Percentiles rank a stretch among this genome's conserved stretches.
These are phyloP conservation scores for Cochlearia excelsa DNA, from an alignment of 345 rosid species.

Conservation along the genomic window DNA sequence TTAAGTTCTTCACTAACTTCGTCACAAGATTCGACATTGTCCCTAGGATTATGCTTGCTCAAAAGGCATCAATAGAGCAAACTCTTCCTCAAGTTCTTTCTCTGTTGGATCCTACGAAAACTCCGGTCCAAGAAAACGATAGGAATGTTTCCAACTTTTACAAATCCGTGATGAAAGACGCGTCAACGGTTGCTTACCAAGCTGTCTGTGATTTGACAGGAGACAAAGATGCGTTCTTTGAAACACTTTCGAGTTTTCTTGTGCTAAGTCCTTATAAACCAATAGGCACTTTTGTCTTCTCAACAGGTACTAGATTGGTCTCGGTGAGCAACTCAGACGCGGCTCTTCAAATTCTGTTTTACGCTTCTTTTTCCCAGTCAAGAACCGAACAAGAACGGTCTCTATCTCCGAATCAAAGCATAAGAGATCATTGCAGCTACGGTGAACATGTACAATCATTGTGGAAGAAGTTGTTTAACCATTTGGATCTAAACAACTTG, in stretches of 20 bases:
- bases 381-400: slow-evolving; percentile 35
- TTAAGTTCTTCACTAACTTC: too few relatives aligned
- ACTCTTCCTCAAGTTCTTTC: slow-evolving; percentile 29
- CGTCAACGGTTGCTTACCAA: slow-evolving; percentile 51
- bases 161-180: slow-evolving; percentile 50
- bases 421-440: slow-evolving; percentile 49
- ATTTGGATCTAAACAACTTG: slow-evolving; percentile 39
- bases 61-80: too few relatives aligned
- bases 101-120: slow-evolving; percentile 8
- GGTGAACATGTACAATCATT: slow-evolving; percentile 37
- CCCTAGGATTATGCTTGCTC: too few relatives aligned
- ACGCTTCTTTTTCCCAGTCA: slow-evolving; percentile 46
- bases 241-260: slow-evolving; percentile 53
- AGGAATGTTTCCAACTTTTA: slow-evolving; percentile 32
- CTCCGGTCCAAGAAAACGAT: slow-evolving; percentile 8
- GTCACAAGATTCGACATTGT: too few relatives aligned
- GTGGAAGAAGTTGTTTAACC: slow-evolving; percentile 31
- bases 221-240: slow-evolving; percentile 54
- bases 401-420: slow-evolving; percentile 40
- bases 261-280: slow-evolving; percentile 81
- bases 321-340: slow-evolving; percentile 64
- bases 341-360: slow-evolving; percentile 65
- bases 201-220: slow-evolving; percentile 67
- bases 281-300: slow-evolving; percentile 65
- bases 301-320: slow-evolving; percentile 46